A percentile compares a stretch with the other conserved stretches of the same genome.
phyloP scores from a whole-genome alignment of 208 protist species.

The Trypanosoma vivax region DNA sequence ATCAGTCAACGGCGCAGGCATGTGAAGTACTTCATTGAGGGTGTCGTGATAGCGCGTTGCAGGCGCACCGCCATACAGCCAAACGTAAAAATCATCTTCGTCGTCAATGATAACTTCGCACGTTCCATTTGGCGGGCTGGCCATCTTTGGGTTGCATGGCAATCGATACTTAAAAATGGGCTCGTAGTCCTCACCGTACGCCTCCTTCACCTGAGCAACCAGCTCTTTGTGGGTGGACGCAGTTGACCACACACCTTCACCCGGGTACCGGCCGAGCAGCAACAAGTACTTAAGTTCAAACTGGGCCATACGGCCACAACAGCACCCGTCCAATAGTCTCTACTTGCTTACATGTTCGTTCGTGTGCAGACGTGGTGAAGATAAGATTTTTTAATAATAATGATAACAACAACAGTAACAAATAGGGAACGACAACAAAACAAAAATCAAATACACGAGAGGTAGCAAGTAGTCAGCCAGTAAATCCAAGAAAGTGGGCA shows the following conservation, averaged over 20 bases:
- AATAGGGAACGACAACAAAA: too few relatives aligned
- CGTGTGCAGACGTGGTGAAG: too few relatives aligned
- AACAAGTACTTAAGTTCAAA: slow-evolving; percentile 30
- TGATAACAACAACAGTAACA: too few relatives aligned
- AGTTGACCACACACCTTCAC: slow-evolving; percentile 28
- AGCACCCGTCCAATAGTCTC: background rate
- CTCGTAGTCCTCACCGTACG: slow-evolving; percentile 22
- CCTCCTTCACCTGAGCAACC: slow-evolving; percentile 19
- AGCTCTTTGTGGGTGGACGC: slow-evolving; percentile 20
- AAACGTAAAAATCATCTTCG: slow-evolving; percentile 35
- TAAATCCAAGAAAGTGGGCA: too few relatives aligned
- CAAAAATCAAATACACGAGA: too few relatives aligned
- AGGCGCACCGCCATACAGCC: slow-evolving; percentile 22
- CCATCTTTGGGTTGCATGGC: slow-evolving; percentile 14
- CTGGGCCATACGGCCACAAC: background rate
- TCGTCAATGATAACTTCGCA: slow-evolving; percentile 34
- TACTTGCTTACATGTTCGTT: background rate
- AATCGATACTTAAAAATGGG: slow-evolving; percentile 44
- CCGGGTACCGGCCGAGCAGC: slow-evolving; percentile 19
- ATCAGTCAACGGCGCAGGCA: slow-evolving; percentile 17
- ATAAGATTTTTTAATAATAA: too few relatives aligned
- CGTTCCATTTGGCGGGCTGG: slow-evolving; percentile 19
- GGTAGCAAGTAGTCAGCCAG: too few relatives aligned
- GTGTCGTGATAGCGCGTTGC: slow-evolving; percentile 14
- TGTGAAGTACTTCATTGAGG: slow-evolving; percentile 19